These are phyloP conservation scores for Colletotrichum neosansevieriae DNA, from an alignment of 2,329 filamentous ascomycete genomes.

Conservation along the genomic window DNA sequence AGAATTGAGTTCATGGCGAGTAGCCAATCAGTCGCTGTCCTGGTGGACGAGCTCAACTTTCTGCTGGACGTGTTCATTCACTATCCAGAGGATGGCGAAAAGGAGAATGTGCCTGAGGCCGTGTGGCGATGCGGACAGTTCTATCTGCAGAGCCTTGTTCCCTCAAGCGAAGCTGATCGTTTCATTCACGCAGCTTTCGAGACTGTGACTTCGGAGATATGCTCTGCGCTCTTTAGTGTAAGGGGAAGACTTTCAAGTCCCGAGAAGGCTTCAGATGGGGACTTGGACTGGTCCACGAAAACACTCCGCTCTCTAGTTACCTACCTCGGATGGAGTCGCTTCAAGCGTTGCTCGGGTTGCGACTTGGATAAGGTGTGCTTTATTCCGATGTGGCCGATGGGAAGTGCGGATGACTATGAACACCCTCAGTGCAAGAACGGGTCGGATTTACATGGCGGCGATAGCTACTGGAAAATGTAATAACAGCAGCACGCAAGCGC, in stretches of 20 bases:
- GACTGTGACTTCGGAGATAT: constrained; percentile 50
- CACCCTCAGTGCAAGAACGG: constrained; percentile 18
- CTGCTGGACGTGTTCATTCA: constrained; percentile 55
- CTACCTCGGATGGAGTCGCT: constrained; percentile 69
- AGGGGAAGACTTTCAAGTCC: not conserved
- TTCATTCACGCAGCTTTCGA: constrained; percentile 52
- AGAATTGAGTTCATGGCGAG: constrained; percentile 56
- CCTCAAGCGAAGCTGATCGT: constrained; percentile 50
- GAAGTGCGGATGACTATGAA: constrained; percentile 64
- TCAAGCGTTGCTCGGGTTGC: constrained; percentile 69
- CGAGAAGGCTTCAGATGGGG: not conserved
- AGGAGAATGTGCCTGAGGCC: constrained; percentile 49
- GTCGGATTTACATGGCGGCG: not conserved
- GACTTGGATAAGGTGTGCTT: constrained; percentile 66
- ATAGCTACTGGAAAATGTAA: constrained; percentile 10
- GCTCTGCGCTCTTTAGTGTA: constrained; percentile 38
- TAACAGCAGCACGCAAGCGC: not conserved
- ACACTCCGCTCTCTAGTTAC: constrained; percentile 52
- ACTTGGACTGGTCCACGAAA: not conserved
- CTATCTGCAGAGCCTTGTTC: constrained; percentile 48
- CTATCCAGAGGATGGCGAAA: constrained; percentile 47
- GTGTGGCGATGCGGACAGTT: constrained; percentile 57
- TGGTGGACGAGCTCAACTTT: constrained; percentile 46
- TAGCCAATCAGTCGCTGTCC: constrained; percentile 36
- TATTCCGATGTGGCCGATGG: constrained; percentile 73